Percentiles rank a stretch among this genome's conserved stretches.
Conservation (phyloP, 2,329 filamentous ascomycete genomes). For the Hypoxylon sp. region DNA sequence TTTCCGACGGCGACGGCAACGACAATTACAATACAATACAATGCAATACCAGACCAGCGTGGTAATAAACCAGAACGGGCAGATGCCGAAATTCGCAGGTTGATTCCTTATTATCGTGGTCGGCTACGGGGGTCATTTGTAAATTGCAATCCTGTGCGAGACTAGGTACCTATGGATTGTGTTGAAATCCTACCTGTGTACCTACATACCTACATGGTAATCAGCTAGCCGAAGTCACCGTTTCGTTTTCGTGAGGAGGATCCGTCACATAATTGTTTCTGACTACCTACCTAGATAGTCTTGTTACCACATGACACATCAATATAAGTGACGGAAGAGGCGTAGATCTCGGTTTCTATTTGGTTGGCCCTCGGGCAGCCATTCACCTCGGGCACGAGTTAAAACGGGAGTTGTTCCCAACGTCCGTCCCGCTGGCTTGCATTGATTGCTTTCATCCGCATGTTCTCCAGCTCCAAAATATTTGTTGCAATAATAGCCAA, state of each 20-base stretch:
- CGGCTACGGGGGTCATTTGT: conserved; percentile 15
- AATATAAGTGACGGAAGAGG: conserved; percentile 29
- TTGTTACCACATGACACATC: conserved; percentile 22
- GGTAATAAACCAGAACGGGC: conserved; percentile 16
- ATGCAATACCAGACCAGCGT: too few relatives aligned
- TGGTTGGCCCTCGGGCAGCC: conserved; percentile 26
- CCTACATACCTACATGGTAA: too few relatives aligned
- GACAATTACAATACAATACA: too few relatives aligned
- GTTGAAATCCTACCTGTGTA: too few relatives aligned
- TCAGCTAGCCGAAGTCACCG: conserved; percentile 27
- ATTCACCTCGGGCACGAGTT: conserved; percentile 34
- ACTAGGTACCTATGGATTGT: too few relatives aligned
- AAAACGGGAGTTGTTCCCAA: conserved; percentile 27
- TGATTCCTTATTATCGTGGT: conserved; percentile 21
- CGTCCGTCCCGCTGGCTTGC: conserved; percentile 29
- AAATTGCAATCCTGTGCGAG: conserved; percentile 15
- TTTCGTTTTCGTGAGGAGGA: conserved; percentile 5
- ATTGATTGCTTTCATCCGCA: conserved; percentile 35
- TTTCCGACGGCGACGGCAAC: conserved; percentile 13
- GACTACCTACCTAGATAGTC: too few relatives aligned
- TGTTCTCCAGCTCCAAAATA: conserved; percentile 10
- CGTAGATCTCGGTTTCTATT: conserved; percentile 11
- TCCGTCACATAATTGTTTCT: conserved; percentile 10
- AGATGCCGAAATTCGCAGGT: conserved; percentile 33
- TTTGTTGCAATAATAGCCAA: conserved; percentile 33